A percentile compares a stretch with the other conserved stretches of the same genome.
Conservation (phyloP, 805 yeast species). For the Zygotorulaspora danielsina region DNA sequence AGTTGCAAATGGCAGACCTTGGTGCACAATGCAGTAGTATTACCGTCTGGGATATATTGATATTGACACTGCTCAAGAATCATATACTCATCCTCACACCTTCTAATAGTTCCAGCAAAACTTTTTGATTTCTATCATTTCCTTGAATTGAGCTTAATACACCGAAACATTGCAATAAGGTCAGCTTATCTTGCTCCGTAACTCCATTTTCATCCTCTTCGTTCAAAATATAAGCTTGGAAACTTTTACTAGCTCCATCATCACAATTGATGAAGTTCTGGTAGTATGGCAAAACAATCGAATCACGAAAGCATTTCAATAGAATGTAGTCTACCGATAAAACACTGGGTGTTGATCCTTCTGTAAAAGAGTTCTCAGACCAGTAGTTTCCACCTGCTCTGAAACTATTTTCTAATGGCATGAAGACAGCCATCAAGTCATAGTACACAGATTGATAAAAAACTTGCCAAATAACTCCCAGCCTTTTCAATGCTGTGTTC, state of each 20-base stretch:
- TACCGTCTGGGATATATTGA: not conserved
- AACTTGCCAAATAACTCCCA: slow-evolving; percentile 49
- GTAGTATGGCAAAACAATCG: slow-evolving; percentile 49
- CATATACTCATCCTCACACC: slow-evolving; percentile 37
- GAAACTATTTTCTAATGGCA: slow-evolving; percentile 45
- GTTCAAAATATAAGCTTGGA: slow-evolving; percentile 33
- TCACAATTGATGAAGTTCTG: slow-evolving; percentile 39
- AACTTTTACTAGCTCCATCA: slow-evolving; percentile 33
- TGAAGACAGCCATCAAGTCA: slow-evolving; percentile 55
- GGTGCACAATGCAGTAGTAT: slow-evolving; percentile 54
- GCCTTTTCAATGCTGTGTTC: slow-evolving; percentile 36
- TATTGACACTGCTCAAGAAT: too few relatives aligned
- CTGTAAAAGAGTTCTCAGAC: slow-evolving; percentile 24
- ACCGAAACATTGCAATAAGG: slow-evolving; percentile 59
- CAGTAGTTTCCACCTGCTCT: slow-evolving; percentile 27
- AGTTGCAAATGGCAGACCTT: slow-evolving; percentile 65
- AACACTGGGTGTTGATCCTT: slow-evolving; percentile 11
- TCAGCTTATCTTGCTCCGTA: slow-evolving; percentile 40
- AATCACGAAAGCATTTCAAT: slow-evolving; percentile 47
- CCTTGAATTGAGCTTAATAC: slow-evolving; percentile 50
- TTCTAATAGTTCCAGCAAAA: slow-evolving; percentile 50
- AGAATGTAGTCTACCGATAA: slow-evolving; percentile 40
- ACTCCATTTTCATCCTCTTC: slow-evolving; percentile 40
- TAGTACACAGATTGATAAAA: slow-evolving; percentile 54
- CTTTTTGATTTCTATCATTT: slow-evolving; percentile 51